Percentiles rank a stretch among this genome's conserved stretches.
These are phyloP conservation scores for Macadamia integrifolia DNA, from an alignment of 164 flowering plant genomes.

Conservation along the genomic window DNA sequence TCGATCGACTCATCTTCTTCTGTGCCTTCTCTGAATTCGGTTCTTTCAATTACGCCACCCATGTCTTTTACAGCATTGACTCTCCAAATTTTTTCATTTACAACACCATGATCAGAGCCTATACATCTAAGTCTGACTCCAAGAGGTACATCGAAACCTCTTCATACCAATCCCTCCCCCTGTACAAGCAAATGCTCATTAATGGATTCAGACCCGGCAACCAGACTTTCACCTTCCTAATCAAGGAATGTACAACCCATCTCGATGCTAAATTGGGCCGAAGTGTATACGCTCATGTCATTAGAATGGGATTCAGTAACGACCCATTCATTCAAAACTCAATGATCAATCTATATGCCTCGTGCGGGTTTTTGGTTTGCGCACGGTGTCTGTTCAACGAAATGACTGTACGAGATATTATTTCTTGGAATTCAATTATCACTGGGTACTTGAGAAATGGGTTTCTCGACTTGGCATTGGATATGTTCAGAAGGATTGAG, in stretches of 20 bases:
- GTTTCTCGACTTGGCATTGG: constrained; percentile 43
- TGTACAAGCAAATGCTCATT: constrained; percentile 50
- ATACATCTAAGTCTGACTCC: constrained; percentile 15
- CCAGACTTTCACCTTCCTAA: constrained; percentile 61
- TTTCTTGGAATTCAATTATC: constrained; percentile 73
- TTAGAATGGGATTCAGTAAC: constrained; percentile 34
- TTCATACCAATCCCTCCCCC: constrained; percentile 15
- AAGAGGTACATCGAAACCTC: neutral
- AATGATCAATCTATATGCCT: constrained; percentile 34
- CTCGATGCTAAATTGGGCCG: constrained; percentile 25
- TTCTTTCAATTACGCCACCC: constrained; percentile 42
- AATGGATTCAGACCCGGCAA: constrained; percentile 41
- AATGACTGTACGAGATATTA: constrained; percentile 51
- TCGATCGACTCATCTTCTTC: constrained; percentile 56
- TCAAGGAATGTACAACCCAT: constrained; percentile 46
- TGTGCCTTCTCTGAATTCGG: constrained; percentile 32
- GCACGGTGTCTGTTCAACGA: constrained; percentile 55
- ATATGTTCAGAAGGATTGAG: constrained; percentile 42
- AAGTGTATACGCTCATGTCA: constrained; percentile 39
- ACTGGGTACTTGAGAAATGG: constrained; percentile 62
- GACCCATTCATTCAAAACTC: constrained; percentile 49
- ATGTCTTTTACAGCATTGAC: constrained; percentile 29
- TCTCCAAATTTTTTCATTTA: constrained; percentile 38
- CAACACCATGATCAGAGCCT: constrained; percentile 65
- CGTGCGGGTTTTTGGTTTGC: constrained; percentile 23